Evolutionary conservation across 225 moss, liverwort and hornwort genomes (phyloP).

Genomic region (Neckera pumila): DNA sequence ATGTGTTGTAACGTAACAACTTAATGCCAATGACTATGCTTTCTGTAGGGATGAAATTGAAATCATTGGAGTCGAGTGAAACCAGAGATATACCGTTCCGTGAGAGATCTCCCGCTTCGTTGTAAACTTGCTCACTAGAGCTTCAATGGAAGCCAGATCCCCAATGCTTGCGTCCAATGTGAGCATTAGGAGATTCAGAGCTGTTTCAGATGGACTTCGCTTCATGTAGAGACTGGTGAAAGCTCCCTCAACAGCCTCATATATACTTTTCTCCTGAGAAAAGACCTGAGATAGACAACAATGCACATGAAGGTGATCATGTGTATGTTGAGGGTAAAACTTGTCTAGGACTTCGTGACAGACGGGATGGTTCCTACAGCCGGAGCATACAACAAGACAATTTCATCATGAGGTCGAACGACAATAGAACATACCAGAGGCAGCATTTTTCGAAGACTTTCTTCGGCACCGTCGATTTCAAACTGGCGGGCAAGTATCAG

Average conservation of each 20-base stretch:
- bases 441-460: conserved; percentile 75
- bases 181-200: conserved; percentile 61
- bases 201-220: conserved; percentile 70
- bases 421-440: conserved; percentile 56
- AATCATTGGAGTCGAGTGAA: neutral
- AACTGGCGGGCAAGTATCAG: conserved; percentile 82
- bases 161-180: conserved; percentile 83
- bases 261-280: conserved; percentile 68
- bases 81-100: conserved; percentile 56
- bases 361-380: neutral
- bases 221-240: conserved; percentile 74
- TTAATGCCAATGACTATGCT: neutral
- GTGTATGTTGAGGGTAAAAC: neutral
- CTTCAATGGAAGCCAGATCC: conserved; percentile 92
- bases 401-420: neutral
- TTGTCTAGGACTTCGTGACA: neutral
- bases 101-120: conserved; percentile 50
- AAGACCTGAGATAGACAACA: conserved; percentile 56
- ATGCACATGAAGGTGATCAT: neutral
- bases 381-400: neutral
- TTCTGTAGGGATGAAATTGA: neutral
- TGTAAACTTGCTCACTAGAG: conserved; percentile 71
- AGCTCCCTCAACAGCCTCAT: conserved; percentile 70
- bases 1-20: neutral
- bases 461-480: conserved; percentile 77